These are phyloP conservation scores for Yarrowia bubula DNA, from an alignment of 805 yeast genomes.

Conservation along the genomic window DNA sequence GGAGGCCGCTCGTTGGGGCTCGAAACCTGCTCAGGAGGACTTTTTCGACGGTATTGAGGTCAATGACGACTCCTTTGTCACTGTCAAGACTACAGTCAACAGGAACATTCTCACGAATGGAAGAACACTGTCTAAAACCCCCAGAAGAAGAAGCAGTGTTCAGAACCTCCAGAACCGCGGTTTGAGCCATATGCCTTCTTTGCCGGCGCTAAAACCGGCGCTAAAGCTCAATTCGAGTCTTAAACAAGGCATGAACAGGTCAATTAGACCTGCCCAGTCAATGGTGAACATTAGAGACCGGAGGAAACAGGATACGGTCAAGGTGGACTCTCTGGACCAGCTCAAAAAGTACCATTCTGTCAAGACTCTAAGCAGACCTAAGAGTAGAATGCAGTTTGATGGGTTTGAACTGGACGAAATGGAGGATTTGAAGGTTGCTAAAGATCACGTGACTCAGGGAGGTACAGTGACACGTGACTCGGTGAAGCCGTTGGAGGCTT, in stretches of 20 bases:
- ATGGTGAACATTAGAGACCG: constrained; percentile 20
- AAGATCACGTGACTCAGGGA: background rate
- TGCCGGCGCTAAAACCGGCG: constrained; percentile 4
- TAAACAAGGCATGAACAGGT: background rate
- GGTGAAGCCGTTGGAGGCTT: constrained; percentile 12
- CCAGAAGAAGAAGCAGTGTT: background rate
- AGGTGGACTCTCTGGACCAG: constrained; percentile 5
- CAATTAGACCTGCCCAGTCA: constrained; percentile 9
- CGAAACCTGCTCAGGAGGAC: background rate
- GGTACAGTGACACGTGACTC: constrained; percentile 1
- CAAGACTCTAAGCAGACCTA: constrained; percentile 12
- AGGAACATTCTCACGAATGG: background rate
- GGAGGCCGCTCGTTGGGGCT: background rate
- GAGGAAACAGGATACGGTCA: constrained; percentile 4
- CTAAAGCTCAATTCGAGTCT: background rate
- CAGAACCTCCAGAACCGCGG: background rate
- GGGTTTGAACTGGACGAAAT: constrained; percentile 19
- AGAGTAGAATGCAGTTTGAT: background rate
- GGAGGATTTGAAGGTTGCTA: constrained; percentile 11
- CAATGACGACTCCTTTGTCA: constrained; percentile 14
- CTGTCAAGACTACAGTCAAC: constrained; percentile 10
- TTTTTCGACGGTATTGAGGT: constrained; percentile 25
- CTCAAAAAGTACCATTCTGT: constrained; percentile 3
- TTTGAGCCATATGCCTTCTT: constrained; percentile 13
- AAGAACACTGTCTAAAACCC: background rate